These are phyloP conservation scores for Tolypocladium tundrense DNA, from an alignment of 2,329 filamentous ascomycete genomes.

Conservation along the genomic window DNA sequence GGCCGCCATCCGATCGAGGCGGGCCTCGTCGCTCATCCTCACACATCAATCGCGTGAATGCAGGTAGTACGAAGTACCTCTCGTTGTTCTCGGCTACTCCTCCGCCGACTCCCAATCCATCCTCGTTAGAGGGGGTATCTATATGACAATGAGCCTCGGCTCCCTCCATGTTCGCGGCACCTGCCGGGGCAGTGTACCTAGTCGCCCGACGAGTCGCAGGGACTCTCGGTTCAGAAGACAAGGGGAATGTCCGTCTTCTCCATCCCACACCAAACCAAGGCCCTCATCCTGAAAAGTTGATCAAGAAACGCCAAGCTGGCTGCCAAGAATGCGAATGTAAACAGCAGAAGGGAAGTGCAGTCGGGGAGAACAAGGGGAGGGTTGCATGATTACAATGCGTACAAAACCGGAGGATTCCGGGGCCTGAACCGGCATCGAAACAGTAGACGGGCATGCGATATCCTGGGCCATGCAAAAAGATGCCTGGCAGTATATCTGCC, in stretches of 20 bases:
- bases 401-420: background rate
- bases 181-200: background rate
- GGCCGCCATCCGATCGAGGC: background rate
- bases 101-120: background rate
- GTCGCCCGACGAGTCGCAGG: background rate
- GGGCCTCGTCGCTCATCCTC: background rate
- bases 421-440: background rate
- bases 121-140: constrained; percentile 1
- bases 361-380: background rate
- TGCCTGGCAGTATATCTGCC: background rate
- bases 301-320: constrained; percentile 8
- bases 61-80: background rate
- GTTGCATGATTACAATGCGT: constrained; percentile 1
- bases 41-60: background rate
- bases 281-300: background rate
- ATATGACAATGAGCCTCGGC: background rate
- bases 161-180: background rate
- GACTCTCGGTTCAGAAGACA: background rate
- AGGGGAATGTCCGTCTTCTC: background rate
- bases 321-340: constrained; percentile 4
- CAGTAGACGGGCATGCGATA: background rate
- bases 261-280: background rate
- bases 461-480: background rate
- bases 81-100: background rate
- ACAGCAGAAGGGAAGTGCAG: background rate